Base-by-base conservation (phyloP, 2,329 filamentous ascomycete genomes). In the Clonostachys rosea region DNA sequence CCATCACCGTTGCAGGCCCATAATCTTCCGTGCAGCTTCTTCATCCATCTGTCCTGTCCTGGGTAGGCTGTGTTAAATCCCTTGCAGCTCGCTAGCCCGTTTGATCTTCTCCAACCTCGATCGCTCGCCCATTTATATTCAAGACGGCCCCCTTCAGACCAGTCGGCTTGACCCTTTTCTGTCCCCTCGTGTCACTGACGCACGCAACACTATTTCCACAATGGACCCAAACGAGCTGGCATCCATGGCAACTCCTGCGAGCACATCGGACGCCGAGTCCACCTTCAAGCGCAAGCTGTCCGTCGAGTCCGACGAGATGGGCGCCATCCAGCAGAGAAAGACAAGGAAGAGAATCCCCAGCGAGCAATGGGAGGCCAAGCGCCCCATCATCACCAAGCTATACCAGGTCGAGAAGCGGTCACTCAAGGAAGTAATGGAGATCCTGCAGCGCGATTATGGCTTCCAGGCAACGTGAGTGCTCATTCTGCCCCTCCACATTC, bases 381-480 rank as follows among this genome's bases (percentile, higher is more conserved):
- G 62, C 7, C 57, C 63, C 36, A 58, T 62, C 43, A 70, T 70
- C 48, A 68, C 62, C 41, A 58, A 51, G 16, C 52, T 70, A 43
- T 70, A 70, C 49, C 59, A 70, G 46, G 67, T 69, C 42, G 63
- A 70, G 52, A 68, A 68, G 52, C 61, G 59, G 34, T 64, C 67
- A 20, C 61, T 70, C 46, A 68, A 68, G 44, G 65, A 70, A 48
- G 65, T 70, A 46, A 68, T 67, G 61, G 62, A 61, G 33, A 62
- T 65, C 43, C 67, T 70, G 52, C 56, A 66, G 47, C 57, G 58
- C 37, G 62, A 69, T 14, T 55, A 70, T 50, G 57, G 58, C 43
- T 70, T 70, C 45, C 56, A 56, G 49, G 67, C 67, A 35, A 70
- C 67, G 67, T 69, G 57, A 52, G 67, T 39, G 36, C 36, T n/a